Percentiles rank a stretch among this genome's conserved stretches.
Conservation (phyloP, 192 early-diverging fungal species). For the Backusella tuberculispora region DNA sequence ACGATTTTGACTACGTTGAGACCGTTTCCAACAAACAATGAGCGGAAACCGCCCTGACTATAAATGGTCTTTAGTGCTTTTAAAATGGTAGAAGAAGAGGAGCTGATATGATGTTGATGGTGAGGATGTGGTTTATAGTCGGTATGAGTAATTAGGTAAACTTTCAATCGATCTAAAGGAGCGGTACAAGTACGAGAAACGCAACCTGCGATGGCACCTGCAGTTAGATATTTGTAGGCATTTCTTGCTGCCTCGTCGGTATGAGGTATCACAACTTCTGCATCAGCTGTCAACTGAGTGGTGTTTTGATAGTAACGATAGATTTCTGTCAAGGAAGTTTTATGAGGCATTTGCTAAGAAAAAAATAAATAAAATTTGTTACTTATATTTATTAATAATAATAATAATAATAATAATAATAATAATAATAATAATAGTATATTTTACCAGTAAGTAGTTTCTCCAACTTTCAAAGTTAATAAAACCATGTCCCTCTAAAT, state of each 20-base stretch:
- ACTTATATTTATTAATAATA: neutral
- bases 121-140: conserved; percentile 19
- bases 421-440: neutral
- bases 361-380: conserved; percentile 25
- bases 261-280: conserved; percentile 64
- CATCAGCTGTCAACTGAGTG: conserved; percentile 64
- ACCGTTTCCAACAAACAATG: conserved; percentile 77
- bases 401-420: no score
- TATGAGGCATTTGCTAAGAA: conserved; percentile 58
- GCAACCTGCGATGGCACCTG: conserved; percentile 73
- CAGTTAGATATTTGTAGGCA: conserved; percentile 64
- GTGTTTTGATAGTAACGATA: conserved; percentile 61
- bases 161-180: conserved; percentile 73
- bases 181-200: conserved; percentile 73
- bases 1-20: conserved; percentile 77
- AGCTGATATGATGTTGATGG: neutral
- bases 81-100: conserved; percentile 30
- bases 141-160: conserved; percentile 55
- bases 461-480: conserved; percentile 72
- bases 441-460: conserved; percentile 55
- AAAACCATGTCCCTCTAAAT: conserved; percentile 53
- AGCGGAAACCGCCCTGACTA: conserved; percentile 63
- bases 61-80: conserved; percentile 60
- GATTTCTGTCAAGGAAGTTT: conserved; percentile 61
- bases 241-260: conserved; percentile 46